Percentiles rank a stretch among this genome's conserved stretches.
Conservation (phyloP, 2,329 filamentous ascomycete genomes). For the Colletotrichum sp. region DNA sequence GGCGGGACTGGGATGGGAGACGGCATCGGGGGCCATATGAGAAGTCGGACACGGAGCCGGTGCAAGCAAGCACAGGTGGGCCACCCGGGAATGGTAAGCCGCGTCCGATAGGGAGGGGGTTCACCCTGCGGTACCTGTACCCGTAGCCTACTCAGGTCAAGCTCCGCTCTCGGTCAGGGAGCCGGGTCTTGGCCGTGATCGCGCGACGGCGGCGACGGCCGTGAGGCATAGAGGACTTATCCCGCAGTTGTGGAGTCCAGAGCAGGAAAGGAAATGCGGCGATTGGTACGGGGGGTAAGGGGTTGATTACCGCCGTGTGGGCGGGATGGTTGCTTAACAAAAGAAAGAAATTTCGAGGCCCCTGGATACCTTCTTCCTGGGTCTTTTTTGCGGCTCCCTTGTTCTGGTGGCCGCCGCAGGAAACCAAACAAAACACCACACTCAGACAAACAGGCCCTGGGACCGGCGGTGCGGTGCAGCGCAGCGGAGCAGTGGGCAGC, state of each 20-base stretch:
- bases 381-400: background rate
- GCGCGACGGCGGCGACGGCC: background rate
- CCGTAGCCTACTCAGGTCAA: background rate
- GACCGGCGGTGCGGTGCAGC: background rate
- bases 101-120: background rate
- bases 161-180: slow-evolving; percentile 1
- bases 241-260: background rate
- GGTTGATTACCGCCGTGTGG: background rate
- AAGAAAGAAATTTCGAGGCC: background rate
- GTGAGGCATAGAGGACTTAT: background rate
- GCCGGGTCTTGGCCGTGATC: slow-evolving; percentile 10
- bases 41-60: background rate
- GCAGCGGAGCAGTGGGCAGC: background rate
- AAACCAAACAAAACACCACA: background rate
- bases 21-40: slow-evolving; percentile 20
- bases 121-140: background rate
- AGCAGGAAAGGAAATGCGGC: background rate
- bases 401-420: background rate
- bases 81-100: background rate
- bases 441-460: background rate
- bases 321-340: background rate
- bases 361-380: background rate
- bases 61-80: background rate
- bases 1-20: slow-evolving; percentile 19
- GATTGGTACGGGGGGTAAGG: background rate